Evolutionary conservation across 2,329 filamentous ascomycete genomes (phyloP).

Genomic region (Trichoderma koningii): DNA sequence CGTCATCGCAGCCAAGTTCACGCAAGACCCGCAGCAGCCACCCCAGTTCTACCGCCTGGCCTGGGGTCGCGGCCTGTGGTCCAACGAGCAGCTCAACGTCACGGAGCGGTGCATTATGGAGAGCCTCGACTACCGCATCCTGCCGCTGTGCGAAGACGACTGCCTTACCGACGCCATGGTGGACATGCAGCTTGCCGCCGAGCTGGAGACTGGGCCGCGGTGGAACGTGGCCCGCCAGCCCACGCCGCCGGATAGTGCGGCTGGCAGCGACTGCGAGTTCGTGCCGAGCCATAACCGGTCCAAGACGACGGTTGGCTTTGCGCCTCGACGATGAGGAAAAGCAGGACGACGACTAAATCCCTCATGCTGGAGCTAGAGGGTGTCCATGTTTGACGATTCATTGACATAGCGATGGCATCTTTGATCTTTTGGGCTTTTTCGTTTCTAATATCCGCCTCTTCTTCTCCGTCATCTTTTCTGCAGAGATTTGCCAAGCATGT

Average conservation of each 20-base stretch:
- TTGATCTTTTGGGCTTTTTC: not conserved
- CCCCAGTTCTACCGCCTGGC: constrained; percentile 55
- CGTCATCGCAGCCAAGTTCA: constrained; percentile 66
- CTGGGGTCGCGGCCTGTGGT: constrained; percentile 61
- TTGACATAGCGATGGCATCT: constrained; percentile 20
- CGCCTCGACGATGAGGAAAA: constrained; percentile 7
- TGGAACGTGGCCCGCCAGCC: constrained; percentile 32
- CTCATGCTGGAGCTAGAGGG: not conserved
- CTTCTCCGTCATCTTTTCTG: not conserved
- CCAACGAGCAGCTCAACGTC: constrained; percentile 62
- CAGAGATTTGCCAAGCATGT: constrained; percentile 31
- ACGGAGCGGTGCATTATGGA: constrained; percentile 67
- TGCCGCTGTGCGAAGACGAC: constrained; percentile 59
- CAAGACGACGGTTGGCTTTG: constrained; percentile 38
- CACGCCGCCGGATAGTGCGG: constrained; percentile 37
- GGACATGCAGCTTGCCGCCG: constrained; percentile 63
- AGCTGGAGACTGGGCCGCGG: constrained; percentile 31
- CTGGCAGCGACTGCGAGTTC: constrained; percentile 37
- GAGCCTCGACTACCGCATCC: constrained; percentile 63
- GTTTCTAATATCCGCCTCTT: constrained; percentile 6
- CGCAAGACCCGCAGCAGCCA: constrained; percentile 59
- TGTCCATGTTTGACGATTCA: constrained; percentile 7
- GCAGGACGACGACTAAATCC: not conserved
- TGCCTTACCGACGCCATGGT: constrained; percentile 61
- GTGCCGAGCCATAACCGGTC: constrained; percentile 41